Evolutionary conservation across 2,329 filamentous ascomycete genomes (phyloP).

Genomic region (Penicillium sp.): DNA sequence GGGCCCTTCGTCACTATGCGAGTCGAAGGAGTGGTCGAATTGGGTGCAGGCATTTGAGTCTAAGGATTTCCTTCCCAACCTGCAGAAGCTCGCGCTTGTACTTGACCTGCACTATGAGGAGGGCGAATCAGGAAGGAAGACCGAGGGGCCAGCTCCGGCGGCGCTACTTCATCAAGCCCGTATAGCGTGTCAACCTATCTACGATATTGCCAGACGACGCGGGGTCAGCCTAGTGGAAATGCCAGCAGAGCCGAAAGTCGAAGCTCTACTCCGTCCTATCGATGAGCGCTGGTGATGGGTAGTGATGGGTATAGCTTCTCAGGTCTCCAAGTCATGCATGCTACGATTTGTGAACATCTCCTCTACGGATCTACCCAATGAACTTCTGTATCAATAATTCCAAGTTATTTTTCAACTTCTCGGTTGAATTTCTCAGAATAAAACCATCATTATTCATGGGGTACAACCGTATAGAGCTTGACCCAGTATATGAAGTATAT

Average conservation of each 20-base stretch:
- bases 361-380: neutral
- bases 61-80: slow-evolving; percentile 23
- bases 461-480: neutral
- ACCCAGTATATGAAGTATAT: neutral
- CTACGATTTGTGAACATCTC: neutral
- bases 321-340: neutral
- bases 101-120: slow-evolving; percentile 27
- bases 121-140: neutral
- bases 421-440: neutral
- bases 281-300: neutral
- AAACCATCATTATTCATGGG: neutral
- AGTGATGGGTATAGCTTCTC: no score
- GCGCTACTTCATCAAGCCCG: slow-evolving; percentile 20
- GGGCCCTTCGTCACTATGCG: slow-evolving; percentile 27
- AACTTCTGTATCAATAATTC: no score
- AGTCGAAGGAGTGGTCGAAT: slow-evolving; percentile 25
- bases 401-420: no score
- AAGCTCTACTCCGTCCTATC: neutral
- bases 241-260: slow-evolving; percentile 12
- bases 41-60: slow-evolving; percentile 31
- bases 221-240: slow-evolving; percentile 26
- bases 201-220: slow-evolving; percentile 18
- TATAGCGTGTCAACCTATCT: slow-evolving; percentile 26
- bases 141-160: slow-evolving; percentile 5
- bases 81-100: slow-evolving; percentile 29